Conservation (phyloP, 2,329 filamentous ascomycete genomes). For the Leptographium radiaticola region DNA sequence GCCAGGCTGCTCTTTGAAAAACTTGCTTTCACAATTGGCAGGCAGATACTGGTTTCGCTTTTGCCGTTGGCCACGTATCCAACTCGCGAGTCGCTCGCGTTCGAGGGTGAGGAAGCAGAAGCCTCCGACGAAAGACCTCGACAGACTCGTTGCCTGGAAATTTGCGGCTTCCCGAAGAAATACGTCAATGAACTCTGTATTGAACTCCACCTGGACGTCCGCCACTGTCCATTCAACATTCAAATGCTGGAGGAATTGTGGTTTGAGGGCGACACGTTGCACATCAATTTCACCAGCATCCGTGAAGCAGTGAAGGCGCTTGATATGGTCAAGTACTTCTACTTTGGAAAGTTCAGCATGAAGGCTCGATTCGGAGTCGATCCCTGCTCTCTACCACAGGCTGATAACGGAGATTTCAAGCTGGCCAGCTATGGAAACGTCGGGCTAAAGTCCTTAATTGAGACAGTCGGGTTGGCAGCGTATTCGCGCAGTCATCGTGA, state of each 20-base stretch:
- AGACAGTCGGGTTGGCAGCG: conserved; percentile 6
- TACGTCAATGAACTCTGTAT: conserved; percentile 7
- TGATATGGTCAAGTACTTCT: conserved; percentile 2
- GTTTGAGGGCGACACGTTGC: conserved; percentile 5
- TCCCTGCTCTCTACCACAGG: conserved; percentile 2
- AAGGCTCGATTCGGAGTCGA: conserved; percentile 2
- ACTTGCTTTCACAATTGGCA: too few species aligned
- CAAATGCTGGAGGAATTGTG: conserved; percentile 9
- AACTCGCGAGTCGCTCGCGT: background rate
- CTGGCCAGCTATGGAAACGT: conserved; percentile 5
- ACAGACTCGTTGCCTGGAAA: conserved; percentile 7
- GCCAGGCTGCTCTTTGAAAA: background rate
- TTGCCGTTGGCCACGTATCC: conserved; percentile 9
- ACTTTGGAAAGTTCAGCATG: conserved; percentile 6
- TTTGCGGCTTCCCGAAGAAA: conserved; percentile 6
- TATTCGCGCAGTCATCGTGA: conserved; percentile 2
- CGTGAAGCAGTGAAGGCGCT: conserved; percentile 5
- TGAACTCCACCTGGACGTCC: conserved; percentile 3
- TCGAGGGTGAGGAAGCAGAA: background rate
- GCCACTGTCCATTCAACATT: background rate
- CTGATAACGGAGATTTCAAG: background rate
- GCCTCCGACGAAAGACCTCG: background rate
- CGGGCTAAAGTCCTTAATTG: conserved; percentile 8
- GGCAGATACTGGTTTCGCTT: background rate
- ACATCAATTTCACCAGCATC: conserved; percentile 10